phyloP scores from a whole-genome alignment of 2,329 filamentous ascomycete species.

The Neopestalotiopsis clavispora region DNA sequence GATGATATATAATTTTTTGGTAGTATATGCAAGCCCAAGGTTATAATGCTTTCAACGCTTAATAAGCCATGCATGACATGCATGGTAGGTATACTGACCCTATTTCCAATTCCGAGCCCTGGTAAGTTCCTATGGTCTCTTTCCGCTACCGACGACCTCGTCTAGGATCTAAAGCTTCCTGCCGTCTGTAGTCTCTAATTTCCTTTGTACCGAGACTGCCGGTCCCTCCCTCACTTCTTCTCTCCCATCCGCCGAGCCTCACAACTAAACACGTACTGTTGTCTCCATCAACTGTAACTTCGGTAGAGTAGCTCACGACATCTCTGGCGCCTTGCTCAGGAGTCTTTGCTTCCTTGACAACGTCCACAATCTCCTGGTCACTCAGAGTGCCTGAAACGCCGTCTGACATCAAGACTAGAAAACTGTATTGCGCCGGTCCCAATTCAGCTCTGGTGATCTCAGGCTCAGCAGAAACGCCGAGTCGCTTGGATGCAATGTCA shows the following conservation, averaged over 20 bases:
- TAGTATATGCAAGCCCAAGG: not conserved
- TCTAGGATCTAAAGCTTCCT: slow-evolving; percentile 83
- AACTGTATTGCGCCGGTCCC: slow-evolving; percentile 82
- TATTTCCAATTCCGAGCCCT: not conserved
- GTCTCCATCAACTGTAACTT: slow-evolving; percentile 72
- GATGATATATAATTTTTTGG: not conserved
- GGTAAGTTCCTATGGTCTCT: not conserved
- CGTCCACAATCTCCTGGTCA: slow-evolving; percentile 95
- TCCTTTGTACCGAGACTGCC: slow-evolving; percentile 93
- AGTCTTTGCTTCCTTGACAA: slow-evolving; percentile 91
- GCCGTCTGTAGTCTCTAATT: slow-evolving; percentile 80
- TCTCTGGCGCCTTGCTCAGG: slow-evolving; percentile 83
- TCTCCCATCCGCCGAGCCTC: slow-evolving; percentile 71
- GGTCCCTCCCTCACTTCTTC: slow-evolving; percentile 79
- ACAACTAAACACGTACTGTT: slow-evolving; percentile 74
- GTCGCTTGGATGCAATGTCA: slow-evolving; percentile 87
- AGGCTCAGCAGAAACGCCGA: slow-evolving; percentile 93
- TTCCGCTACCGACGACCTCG: slow-evolving; percentile 58
- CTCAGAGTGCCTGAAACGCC: slow-evolving; percentile 84
- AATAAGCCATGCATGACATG: not conserved
- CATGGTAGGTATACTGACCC: not conserved
- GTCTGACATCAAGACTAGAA: slow-evolving; percentile 87
- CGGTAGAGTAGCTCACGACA: slow-evolving; percentile 86
- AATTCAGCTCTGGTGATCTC: slow-evolving; percentile 83
- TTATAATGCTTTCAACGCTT: not conserved